These are phyloP conservation scores for Penicillium italicum DNA, from an alignment of 2,329 filamentous ascomycete genomes.

Conservation along the genomic window DNA sequence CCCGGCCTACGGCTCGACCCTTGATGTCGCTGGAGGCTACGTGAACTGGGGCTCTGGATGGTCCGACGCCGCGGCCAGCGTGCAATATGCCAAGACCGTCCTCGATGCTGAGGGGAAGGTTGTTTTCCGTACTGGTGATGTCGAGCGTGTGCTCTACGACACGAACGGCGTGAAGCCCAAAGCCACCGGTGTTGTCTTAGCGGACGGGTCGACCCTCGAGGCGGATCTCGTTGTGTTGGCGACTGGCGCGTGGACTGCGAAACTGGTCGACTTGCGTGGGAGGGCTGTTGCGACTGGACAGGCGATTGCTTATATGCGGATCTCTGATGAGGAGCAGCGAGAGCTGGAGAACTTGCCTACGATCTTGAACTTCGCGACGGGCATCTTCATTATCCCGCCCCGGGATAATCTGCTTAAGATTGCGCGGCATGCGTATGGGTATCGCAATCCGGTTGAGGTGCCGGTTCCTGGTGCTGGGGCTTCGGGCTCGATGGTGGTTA, in stretches of 20 bases:
- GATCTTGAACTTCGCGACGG: constrained; percentile 46
- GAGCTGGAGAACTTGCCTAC: constrained; percentile 65
- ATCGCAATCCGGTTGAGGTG: constrained; percentile 46
- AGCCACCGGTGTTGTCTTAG: constrained; percentile 54
- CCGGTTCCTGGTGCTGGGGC: constrained; percentile 24
- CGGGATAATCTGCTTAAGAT: constrained; percentile 61
- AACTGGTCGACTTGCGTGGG: constrained; percentile 72
- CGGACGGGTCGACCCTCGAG: constrained; percentile 48
- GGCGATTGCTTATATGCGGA: constrained; percentile 69
- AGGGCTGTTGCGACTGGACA: constrained; percentile 79
- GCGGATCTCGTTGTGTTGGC: constrained; percentile 77
- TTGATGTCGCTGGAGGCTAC: constrained; percentile 42
- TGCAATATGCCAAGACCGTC: constrained; percentile 38
- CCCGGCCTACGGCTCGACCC: constrained; percentile 34
- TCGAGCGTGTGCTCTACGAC: constrained; percentile 34
- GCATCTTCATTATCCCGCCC: constrained; percentile 56
- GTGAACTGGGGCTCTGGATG: constrained; percentile 48
- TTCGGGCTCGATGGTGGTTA: constrained; percentile 34
- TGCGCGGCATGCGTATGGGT: constrained; percentile 67
- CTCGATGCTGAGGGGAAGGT: constrained; percentile 39
- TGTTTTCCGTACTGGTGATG: constrained; percentile 34
- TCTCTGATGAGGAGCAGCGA: constrained; percentile 68
- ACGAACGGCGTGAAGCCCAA: constrained; percentile 21
- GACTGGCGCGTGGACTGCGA: constrained; percentile 80
- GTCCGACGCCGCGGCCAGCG: constrained; percentile 43